Conservation (phyloP, 768 basidiomycete genomes). For the Termitomyces sp. region DNA sequence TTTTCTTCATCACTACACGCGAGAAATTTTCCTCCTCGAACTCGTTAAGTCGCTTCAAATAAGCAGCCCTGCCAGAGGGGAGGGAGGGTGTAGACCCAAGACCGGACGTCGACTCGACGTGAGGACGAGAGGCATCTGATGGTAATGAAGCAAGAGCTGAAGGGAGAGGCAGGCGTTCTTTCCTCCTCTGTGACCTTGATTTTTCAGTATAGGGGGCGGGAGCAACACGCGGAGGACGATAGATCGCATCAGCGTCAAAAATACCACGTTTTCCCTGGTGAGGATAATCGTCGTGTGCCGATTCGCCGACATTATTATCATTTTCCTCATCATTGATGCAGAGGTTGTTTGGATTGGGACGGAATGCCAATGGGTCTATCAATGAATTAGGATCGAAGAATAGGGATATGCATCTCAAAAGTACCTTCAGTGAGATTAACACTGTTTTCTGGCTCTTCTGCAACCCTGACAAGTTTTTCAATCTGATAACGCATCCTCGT, state of each 20-base stretch:
- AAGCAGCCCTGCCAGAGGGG: slow-evolving; percentile 63
- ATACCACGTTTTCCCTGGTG: neutral
- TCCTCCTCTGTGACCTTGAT: slow-evolving; percentile 41
- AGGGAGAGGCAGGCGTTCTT: slow-evolving; percentile 52
- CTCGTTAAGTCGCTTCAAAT: slow-evolving; percentile 73
- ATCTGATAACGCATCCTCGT: slow-evolving; percentile 91
- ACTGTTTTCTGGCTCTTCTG: slow-evolving; percentile 51
- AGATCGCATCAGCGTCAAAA: slow-evolving; percentile 42
- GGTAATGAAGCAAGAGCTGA: slow-evolving; percentile 60
- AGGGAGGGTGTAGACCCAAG: slow-evolving; percentile 57
- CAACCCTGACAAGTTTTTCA: slow-evolving; percentile 82
- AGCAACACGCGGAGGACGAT: slow-evolving; percentile 83
- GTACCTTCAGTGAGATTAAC: slow-evolving; percentile 53
- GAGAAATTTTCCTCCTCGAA: slow-evolving; percentile 97
- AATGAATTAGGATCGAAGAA: neutral
- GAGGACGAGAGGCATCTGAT: slow-evolving; percentile 64
- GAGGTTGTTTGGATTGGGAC: slow-evolving; percentile 81
- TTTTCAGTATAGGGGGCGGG: slow-evolving; percentile 74
- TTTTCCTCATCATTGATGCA: slow-evolving; percentile 30
- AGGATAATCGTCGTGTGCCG: neutral
- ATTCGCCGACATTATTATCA: slow-evolving; percentile 12
- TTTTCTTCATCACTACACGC: slow-evolving; percentile 86
- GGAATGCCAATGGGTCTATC: slow-evolving; percentile 86
- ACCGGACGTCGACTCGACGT: slow-evolving; percentile 67
- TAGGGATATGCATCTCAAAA: neutral